Evolutionary conservation across 768 basidiomycete species (phyloP).

Genomic region (Macrocybe gigantea): DNA sequence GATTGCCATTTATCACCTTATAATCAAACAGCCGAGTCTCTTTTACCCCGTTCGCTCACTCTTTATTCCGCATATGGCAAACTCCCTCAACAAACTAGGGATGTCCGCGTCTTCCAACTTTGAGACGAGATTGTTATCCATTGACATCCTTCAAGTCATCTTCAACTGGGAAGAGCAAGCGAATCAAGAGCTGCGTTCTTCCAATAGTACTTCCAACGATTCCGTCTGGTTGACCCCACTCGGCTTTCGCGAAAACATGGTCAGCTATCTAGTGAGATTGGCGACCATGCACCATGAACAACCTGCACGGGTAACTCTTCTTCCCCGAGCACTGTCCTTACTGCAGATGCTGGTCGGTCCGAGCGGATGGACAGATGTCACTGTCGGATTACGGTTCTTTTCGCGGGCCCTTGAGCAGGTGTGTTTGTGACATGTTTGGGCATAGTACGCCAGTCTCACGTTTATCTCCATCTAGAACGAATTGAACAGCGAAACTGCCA

Average conservation of each 20-base stretch:
- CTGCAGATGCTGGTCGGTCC: slow-evolving; percentile 78
- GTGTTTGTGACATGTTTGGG: slow-evolving; percentile 13
- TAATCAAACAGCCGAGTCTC: slow-evolving; percentile 84
- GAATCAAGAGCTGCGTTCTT: slow-evolving; percentile 18
- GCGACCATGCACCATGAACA: slow-evolving; percentile 64
- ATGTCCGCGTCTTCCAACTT: slow-evolving; percentile 61
- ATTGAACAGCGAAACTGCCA: slow-evolving; percentile 55
- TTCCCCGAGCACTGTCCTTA: slow-evolving; percentile 58
- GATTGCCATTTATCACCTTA: slow-evolving; percentile 85
- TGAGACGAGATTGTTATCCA: slow-evolving; percentile 81
- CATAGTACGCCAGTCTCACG: not conserved
- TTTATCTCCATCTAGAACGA: slow-evolving; percentile 47
- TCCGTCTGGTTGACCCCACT: slow-evolving; percentile 69
- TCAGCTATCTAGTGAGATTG: slow-evolving; percentile 92
- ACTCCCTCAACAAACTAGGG: slow-evolving; percentile 85
- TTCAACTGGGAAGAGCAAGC: slow-evolving; percentile 89
- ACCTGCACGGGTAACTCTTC: slow-evolving; percentile 37
- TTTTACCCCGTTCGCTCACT: slow-evolving; percentile 92
- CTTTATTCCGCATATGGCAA: slow-evolving; percentile 91
- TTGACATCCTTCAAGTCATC: slow-evolving; percentile 89
- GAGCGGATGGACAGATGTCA: slow-evolving; percentile 86
- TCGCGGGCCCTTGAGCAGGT: slow-evolving; percentile 79
- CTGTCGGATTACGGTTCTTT: slow-evolving; percentile 89
- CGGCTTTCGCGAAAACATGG: slow-evolving; percentile 81
- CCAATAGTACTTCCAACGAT: slow-evolving; percentile 18